A percentile compares a stretch with the other conserved stretches of the same genome.
These are phyloP conservation scores for Albifimbria verrucaria DNA, from an alignment of 2,329 filamentous ascomycete genomes.

Conservation along the genomic window DNA sequence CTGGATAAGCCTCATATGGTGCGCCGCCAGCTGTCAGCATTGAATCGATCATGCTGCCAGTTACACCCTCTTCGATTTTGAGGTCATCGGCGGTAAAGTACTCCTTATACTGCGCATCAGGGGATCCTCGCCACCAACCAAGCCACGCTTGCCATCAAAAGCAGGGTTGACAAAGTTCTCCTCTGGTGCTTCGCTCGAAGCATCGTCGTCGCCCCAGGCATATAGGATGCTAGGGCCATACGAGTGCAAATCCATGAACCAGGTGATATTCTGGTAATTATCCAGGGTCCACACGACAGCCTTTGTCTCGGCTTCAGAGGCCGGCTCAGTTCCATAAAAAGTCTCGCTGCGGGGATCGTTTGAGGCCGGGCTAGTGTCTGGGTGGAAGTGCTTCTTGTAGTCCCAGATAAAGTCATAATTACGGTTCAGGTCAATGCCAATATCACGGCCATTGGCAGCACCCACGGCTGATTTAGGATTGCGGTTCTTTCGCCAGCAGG, in stretches of 20 bases:
- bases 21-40: conserved; percentile 9
- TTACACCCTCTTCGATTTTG: conserved; percentile 23
- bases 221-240: conserved; percentile 45
- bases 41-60: conserved; percentile 25
- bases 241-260: conserved; percentile 53
- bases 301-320: conserved; percentile 49
- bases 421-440: conserved; percentile 45
- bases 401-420: conserved; percentile 54
- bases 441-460: conserved; percentile 18
- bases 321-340: conserved; percentile 43
- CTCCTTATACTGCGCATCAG: conserved; percentile 31
- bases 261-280: conserved; percentile 42
- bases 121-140: conserved; percentile 31
- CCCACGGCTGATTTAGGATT: conserved; percentile 33
- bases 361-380: conserved; percentile 29
- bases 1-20: conserved; percentile 35
- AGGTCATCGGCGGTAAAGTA: conserved; percentile 31
- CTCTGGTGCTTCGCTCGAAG: conserved; percentile 35
- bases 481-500: conserved; percentile 48
- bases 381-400: conserved; percentile 37
- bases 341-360: conserved; percentile 33
- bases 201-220: conserved; percentile 49
- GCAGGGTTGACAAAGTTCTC: conserved; percentile 48
- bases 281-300: conserved; percentile 48
- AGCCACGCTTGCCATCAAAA: conserved; percentile 44